Evolutionary conservation across 305 asterid species (phyloP), one percentile per base, ranked within the genome.

Genomic region (Solanum aculeatissimum): DNA sequence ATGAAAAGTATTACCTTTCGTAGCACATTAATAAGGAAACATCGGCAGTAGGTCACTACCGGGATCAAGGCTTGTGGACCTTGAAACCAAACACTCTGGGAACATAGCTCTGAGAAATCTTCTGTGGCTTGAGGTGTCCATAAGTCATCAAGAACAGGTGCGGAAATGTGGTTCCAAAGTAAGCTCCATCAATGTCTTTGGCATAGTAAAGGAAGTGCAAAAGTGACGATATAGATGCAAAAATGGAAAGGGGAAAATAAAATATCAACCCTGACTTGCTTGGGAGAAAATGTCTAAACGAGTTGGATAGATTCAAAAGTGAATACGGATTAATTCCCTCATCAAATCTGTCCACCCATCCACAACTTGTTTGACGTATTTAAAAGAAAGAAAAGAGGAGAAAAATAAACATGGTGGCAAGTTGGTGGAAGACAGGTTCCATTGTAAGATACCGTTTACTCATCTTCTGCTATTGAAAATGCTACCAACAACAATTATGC

Each of bases 141-240:
- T 92, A 91, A 1, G 95, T 92, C 93, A 92, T 91, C 83, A 92
- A 87, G 81, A 92, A 92, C 82, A 92, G 75, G 86, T 91, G 91
- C 3, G 94, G 91, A 60, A 92, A 92, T 63, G 94, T 90, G 3
- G 93, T 90, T 49, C 94, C 92, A 15, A 90, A 88, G 83, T 90
- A 90, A 63, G 93, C 88, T 86, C 93, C 94, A 87, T 90, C 93
- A 16, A 90, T 84, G 62, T 85, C 93, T 91, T 29, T 68, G 63
- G 32, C 65, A 55, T 68, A 54, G 89, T 91, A 83, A 89, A 91
- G 80, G 93, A 78, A 85, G 85, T 71, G 80, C 85, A 18, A 11
- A 47, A 83, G 66, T 15, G 45, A 29, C 18, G 27, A 7, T 51
- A 51, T 51, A 18, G 43, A 51, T 77, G 29, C 65, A 51, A 53